Evolutionary conservation across 768 basidiomycete genomes (phyloP).

Genomic region (Suillus occidentalis): DNA sequence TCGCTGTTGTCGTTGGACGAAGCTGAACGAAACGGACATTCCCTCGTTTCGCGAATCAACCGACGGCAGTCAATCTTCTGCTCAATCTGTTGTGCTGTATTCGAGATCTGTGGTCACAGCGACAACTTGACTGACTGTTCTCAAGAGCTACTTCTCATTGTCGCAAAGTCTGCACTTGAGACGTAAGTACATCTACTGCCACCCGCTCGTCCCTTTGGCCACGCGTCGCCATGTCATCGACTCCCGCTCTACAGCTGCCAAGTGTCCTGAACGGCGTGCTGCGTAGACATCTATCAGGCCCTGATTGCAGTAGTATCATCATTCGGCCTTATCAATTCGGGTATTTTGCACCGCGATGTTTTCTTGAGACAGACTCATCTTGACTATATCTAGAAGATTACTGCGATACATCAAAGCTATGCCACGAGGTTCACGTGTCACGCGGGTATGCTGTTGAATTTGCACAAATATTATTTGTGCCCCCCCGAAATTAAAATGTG

Average conservation of each 20-base stretch:
- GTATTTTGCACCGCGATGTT: not conserved
- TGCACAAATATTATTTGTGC: no score
- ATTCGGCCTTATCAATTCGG: not conserved
- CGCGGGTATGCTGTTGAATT: no score
- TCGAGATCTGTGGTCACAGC: slow-evolving; percentile 9
- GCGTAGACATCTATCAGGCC: not conserved
- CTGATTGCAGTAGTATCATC: not conserved
- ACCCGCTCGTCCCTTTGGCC: not conserved
- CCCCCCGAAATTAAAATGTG: no score
- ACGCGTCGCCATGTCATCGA: not conserved
- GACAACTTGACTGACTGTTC: no score
- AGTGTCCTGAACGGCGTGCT: not conserved
- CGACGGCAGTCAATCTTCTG: slow-evolving; percentile 23
- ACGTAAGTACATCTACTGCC: not conserved
- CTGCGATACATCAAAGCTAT: not conserved
- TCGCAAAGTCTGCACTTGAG: not conserved
- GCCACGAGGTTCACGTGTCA: not conserved
- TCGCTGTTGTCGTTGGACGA: not conserved
- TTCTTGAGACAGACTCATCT: not conserved
- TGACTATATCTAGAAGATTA: not conserved
- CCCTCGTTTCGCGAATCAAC: slow-evolving; percentile 47
- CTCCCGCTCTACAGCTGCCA: not conserved
- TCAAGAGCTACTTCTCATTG: no score
- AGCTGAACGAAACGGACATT: slow-evolving; percentile 46
- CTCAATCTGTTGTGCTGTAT: not conserved